A percentile compares a stretch with the other conserved stretches of the same genome.
These are phyloP conservation scores for Pythium chondricola DNA, from an alignment of 352 stramenopile genomes.

Conservation along the genomic window DNA sequence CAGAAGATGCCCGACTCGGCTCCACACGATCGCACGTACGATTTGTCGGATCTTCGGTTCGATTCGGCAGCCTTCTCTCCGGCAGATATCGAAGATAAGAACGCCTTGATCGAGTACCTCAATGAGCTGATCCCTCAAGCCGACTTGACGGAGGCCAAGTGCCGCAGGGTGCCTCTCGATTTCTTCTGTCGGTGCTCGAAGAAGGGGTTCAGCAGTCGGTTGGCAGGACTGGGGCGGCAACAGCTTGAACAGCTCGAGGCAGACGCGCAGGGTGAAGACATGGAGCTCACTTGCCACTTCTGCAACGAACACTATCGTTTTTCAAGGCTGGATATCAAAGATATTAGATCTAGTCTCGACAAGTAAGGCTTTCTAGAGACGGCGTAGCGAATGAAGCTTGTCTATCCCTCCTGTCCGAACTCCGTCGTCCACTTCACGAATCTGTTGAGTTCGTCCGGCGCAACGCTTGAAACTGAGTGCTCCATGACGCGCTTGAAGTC, in stretches of 20 bases:
- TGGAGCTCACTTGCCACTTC: constrained; percentile 80
- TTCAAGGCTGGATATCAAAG: constrained; percentile 20
- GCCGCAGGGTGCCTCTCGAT: constrained; percentile 60
- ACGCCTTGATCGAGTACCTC: constrained; percentile 60
- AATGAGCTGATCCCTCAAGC: constrained; percentile 74
- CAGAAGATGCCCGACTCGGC: constrained; percentile 70
- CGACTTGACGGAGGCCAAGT: constrained; percentile 46
- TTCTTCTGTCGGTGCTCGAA: constrained; percentile 84
- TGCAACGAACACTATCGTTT: constrained; percentile 81
- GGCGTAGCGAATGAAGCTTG: not conserved
- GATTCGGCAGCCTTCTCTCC: constrained; percentile 43
- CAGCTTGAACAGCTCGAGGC: constrained; percentile 45
- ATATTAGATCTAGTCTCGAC: no score
- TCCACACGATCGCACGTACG: constrained; percentile 47
- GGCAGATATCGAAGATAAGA: constrained; percentile 38
- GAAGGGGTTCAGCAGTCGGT: constrained; percentile 43
- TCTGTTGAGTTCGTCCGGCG: constrained; percentile 93
- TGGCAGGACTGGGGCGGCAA: constrained; percentile 41
- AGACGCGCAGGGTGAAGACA: constrained; percentile 41
- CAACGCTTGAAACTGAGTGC: constrained; percentile 94
- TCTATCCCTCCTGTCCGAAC: constrained; percentile 98
- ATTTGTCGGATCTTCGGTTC: constrained; percentile 61
- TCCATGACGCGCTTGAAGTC: constrained; percentile 96
- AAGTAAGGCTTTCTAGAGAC: no score
- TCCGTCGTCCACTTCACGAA: constrained; percentile 99